Evolutionary conservation across 495 filamentous ascomycete species (phyloP).

Genomic region (Friedmanniomyces endolithicus): DNA sequence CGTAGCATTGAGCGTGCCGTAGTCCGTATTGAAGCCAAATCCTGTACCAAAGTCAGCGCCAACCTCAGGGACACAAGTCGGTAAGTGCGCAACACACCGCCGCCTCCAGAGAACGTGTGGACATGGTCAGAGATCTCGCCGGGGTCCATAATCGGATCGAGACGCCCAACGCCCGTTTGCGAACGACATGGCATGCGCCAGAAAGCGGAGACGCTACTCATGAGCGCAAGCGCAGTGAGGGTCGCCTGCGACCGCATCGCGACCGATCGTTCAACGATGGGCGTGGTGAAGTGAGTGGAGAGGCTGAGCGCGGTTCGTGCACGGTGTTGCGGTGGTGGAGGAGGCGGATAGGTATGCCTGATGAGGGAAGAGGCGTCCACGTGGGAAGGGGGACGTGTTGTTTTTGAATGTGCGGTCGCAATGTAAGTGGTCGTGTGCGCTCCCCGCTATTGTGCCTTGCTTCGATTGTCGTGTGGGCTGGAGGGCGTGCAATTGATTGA

Average conservation of each 20-base stretch:
- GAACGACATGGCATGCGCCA: constrained; percentile 30
- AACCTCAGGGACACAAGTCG: background rate
- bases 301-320: background rate
- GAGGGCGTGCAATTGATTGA: constrained; percentile 1
- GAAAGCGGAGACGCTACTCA: constrained; percentile 20
- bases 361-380: constrained; percentile 1
- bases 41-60: constrained; percentile 20
- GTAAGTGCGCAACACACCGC: constrained; percentile 1
- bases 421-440: constrained; percentile 6
- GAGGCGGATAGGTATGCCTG: background rate
- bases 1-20: constrained; percentile 30
- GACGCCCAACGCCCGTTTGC: constrained; percentile 43
- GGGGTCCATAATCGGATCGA: constrained; percentile 59
- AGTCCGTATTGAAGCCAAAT: constrained; percentile 37
- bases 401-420: background rate
- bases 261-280: background rate
- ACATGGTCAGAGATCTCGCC: constrained; percentile 49
- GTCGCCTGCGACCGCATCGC: constrained; percentile 16
- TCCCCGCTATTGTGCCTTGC: constrained; percentile 5
- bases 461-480: background rate
- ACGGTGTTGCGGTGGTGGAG: background rate
- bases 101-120: constrained; percentile 61
- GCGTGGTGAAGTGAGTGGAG: background rate
- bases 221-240: constrained; percentile 7
- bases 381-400: background rate